Percentiles rank a stretch among this genome's conserved stretches.
These are phyloP conservation scores for Vaccinium myrtillus DNA, from an alignment of 148 eudicot species.

Conservation along the genomic window DNA sequence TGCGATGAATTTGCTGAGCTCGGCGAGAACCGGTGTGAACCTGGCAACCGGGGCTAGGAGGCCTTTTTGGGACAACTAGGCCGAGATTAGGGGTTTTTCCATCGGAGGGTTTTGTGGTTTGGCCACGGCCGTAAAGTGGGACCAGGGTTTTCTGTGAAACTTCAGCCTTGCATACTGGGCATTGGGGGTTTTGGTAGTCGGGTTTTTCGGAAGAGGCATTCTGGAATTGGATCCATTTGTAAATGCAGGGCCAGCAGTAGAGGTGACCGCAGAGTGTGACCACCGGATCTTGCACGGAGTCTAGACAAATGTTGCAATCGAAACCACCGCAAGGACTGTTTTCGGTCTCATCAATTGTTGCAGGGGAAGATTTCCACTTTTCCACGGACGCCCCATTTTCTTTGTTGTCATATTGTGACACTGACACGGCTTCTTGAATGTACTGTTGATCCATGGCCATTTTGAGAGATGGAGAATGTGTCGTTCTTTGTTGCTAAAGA, in stretches of 20 bases:
- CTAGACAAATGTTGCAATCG: slow-evolving; percentile 89
- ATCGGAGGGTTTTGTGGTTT: slow-evolving; percentile 31
- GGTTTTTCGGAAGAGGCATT: slow-evolving; percentile 27
- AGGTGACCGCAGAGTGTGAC: slow-evolving; percentile 91
- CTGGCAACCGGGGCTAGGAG: slow-evolving; percentile 42
- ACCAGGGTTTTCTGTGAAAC: slow-evolving; percentile 51
- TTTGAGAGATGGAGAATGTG: neutral
- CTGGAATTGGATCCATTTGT: slow-evolving; percentile 66
- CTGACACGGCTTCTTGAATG: slow-evolving; percentile 23
- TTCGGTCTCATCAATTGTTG: slow-evolving; percentile 28
- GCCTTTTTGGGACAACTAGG: slow-evolving; percentile 51
- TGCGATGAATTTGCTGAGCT: slow-evolving; percentile 26
- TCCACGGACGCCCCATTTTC: slow-evolving; percentile 18
- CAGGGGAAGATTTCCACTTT: slow-evolving; percentile 34
- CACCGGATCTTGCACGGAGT: slow-evolving; percentile 72
- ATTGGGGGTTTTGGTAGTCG: slow-evolving; percentile 45
- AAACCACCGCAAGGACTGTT: slow-evolving; percentile 46
- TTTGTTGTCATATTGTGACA: slow-evolving; percentile 14
- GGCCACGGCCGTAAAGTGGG: slow-evolving; percentile 75
- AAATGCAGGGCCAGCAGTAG: slow-evolving; percentile 96
- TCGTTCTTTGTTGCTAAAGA: slow-evolving; percentile 9
- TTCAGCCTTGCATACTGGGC: slow-evolving; percentile 85
- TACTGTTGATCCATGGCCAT: slow-evolving; percentile 43
- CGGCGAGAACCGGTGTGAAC: slow-evolving; percentile 24
- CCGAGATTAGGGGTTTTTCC: slow-evolving; percentile 25